Conservation (phyloP, 352 stramenopile species). For the Globisporangium paddicum region DNA sequence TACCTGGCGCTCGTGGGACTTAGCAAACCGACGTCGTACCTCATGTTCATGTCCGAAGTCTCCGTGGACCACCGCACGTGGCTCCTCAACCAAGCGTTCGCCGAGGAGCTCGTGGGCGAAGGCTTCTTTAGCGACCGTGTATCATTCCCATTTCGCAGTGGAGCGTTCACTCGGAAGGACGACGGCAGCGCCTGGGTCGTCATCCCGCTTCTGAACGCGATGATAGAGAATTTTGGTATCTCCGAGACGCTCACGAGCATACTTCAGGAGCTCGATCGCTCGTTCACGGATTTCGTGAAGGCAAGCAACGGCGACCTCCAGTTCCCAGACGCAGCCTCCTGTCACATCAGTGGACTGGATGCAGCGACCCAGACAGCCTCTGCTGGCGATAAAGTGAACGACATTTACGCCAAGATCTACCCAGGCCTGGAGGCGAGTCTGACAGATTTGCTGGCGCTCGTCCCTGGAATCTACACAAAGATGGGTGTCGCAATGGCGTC, state of each 20-base stretch:
- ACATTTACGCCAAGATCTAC: conserved; percentile 34
- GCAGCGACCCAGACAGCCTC: background rate
- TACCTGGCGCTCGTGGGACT: conserved; percentile 32
- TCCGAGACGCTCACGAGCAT: conserved; percentile 16
- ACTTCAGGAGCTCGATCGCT: conserved; percentile 24
- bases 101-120: conserved; percentile 26
- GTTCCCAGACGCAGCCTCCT: conserved; percentile 33
- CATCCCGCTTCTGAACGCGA: conserved; percentile 25
- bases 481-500: conserved; percentile 20
- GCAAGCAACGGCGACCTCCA: conserved; percentile 29
- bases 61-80: conserved; percentile 25
- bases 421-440: conserved; percentile 21
- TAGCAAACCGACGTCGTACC: conserved; percentile 30
- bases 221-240: conserved; percentile 22
- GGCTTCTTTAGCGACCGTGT: conserved; percentile 31
- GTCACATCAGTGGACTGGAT: conserved; percentile 20
- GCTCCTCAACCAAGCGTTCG: conserved; percentile 27
- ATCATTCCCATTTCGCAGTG: conserved; percentile 28
- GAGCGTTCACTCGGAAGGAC: conserved; percentile 28
- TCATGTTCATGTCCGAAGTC: conserved; percentile 46
- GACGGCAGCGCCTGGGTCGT: conserved; percentile 40
- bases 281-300: conserved; percentile 25
- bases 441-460: conserved; percentile 20
- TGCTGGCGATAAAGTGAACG: conserved; percentile 19
- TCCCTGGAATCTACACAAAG: conserved; percentile 8